Conservation (phyloP, 208 protist genomes). For the Novymonas esmeraldas region DNA sequence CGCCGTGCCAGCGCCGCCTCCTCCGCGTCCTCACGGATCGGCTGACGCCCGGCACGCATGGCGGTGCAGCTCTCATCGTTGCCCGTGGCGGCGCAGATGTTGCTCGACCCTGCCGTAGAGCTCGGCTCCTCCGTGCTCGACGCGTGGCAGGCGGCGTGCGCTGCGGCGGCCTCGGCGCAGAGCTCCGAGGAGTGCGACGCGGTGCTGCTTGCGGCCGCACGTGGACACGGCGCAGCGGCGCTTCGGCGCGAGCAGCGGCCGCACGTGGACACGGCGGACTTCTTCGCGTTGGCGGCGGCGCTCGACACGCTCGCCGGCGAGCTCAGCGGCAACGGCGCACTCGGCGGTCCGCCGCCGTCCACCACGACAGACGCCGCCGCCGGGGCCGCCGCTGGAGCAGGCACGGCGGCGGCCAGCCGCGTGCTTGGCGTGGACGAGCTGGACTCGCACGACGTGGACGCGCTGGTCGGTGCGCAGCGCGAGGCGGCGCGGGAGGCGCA, state of each 20-base stretch:
- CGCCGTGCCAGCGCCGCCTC: no score
- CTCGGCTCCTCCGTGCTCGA: background rate
- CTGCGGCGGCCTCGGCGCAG: background rate
- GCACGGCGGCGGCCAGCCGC: background rate
- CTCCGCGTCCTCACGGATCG: no score
- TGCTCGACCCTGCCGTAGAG: constrained; percentile 7
- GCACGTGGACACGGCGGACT: constrained; percentile 44
- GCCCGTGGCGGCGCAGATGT: constrained; percentile 20
- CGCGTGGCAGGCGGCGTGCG: constrained; percentile 10
- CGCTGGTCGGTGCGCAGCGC: constrained; percentile 9
- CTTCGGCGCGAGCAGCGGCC: constrained; percentile 9
- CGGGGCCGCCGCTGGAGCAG: no score
- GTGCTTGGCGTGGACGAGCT: constrained; percentile 22
- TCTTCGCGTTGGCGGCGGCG: constrained; percentile 53
- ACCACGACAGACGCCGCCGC: background rate
- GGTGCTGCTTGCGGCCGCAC: background rate
- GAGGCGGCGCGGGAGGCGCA: constrained; percentile 6
- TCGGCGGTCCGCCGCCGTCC: background rate
- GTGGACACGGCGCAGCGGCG: background rate
- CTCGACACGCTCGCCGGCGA: constrained; percentile 44
- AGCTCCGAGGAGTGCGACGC: background rate
- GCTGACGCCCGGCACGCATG: no score
- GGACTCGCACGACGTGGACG: constrained; percentile 22
- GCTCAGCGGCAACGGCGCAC: constrained; percentile 7
- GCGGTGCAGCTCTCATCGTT: constrained; percentile 14